Evolutionary conservation across 2,329 filamentous ascomycete genomes (phyloP).

Genomic region (Trichocomaceae sp.): DNA sequence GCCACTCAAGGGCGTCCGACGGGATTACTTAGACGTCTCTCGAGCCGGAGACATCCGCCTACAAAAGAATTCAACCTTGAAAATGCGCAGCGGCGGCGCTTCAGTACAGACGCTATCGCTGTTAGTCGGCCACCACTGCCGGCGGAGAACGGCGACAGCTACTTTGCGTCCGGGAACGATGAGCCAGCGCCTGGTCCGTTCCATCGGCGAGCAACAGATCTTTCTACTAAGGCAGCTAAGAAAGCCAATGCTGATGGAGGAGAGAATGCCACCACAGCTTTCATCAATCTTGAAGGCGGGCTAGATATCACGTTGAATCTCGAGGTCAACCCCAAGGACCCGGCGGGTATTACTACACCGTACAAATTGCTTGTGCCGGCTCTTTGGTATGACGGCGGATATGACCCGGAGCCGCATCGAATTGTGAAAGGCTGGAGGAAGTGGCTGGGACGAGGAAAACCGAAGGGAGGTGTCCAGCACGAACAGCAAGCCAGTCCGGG

Average conservation of each 20-base stretch:
- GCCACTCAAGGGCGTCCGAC: constrained; percentile 37
- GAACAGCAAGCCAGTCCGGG: not conserved
- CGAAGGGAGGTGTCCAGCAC: constrained; percentile 15
- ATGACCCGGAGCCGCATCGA: constrained; percentile 30
- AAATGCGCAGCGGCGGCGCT: constrained; percentile 21
- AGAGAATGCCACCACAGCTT: constrained; percentile 46
- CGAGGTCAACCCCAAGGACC: constrained; percentile 79
- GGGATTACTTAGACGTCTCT: constrained; percentile 42
- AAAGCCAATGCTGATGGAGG: constrained; percentile 49
- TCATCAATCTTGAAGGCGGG: constrained; percentile 71
- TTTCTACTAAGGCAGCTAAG: constrained; percentile 57
- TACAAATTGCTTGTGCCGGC: constrained; percentile 82
- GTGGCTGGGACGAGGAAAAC: constrained; percentile 28
- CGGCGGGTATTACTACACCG: constrained; percentile 76
- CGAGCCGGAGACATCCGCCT: constrained; percentile 38
- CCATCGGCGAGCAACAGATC: constrained; percentile 63
- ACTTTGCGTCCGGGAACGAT: constrained; percentile 22
- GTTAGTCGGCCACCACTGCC: constrained; percentile 3
- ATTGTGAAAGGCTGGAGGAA: constrained; percentile 36
- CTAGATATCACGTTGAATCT: constrained; percentile 84
- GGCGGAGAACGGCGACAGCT: constrained; percentile 27
- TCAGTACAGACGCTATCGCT: constrained; percentile 30
- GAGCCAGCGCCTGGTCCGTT: constrained; percentile 43
- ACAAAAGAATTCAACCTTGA: constrained; percentile 33
- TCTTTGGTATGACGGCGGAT: constrained; percentile 48